Percentiles rank a stretch among this genome's conserved stretches.
Conservation (phyloP, 1,284 basidiomycete species). For the Prillingera fragicola region DNA sequence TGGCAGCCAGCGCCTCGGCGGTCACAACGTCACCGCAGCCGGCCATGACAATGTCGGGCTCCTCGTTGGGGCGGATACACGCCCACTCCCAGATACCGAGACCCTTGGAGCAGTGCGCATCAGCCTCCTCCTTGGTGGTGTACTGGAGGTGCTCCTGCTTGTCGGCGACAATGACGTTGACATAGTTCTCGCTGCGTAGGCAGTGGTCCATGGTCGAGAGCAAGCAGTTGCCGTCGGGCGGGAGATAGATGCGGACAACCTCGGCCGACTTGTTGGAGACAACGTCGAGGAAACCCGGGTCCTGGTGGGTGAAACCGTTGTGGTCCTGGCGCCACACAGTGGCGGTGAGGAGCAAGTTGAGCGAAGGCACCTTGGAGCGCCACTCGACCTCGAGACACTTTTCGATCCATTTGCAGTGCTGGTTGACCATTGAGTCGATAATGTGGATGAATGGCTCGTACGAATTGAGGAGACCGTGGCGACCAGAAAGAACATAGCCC, state of each 20-base stretch:
- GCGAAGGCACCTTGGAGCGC: slow-evolving; percentile 56
- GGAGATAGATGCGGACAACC: slow-evolving; percentile 75
- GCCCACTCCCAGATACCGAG: slow-evolving; percentile 50
- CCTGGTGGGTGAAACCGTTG: slow-evolving; percentile 74
- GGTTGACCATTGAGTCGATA: slow-evolving; percentile 52
- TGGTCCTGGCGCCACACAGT: slow-evolving; percentile 63
- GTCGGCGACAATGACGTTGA: slow-evolving; percentile 65
- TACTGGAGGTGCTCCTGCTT: slow-evolving; percentile 57
- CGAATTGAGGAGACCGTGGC: slow-evolving; percentile 76
- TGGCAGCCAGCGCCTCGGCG: slow-evolving; percentile 56
- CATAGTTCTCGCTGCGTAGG: slow-evolving; percentile 67
- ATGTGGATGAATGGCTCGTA: slow-evolving; percentile 64
- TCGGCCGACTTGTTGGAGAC: slow-evolving; percentile 53
- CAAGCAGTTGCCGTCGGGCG: slow-evolving; percentile 83
- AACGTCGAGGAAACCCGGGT: slow-evolving; percentile 71
- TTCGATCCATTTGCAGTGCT: slow-evolving; percentile 80
- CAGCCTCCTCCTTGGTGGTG: slow-evolving; percentile 47
- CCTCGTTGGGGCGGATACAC: slow-evolving; percentile 49
- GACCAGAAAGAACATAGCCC: slow-evolving; percentile 64
- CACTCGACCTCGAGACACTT: slow-evolving; percentile 71
- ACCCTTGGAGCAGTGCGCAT: slow-evolving; percentile 69
- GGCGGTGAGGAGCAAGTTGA: slow-evolving; percentile 10
- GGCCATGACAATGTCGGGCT: slow-evolving; percentile 53
- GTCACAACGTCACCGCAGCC: slow-evolving; percentile 52
- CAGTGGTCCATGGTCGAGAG: slow-evolving; percentile 71